These are phyloP conservation scores for Eremothecium sinecaudum DNA, from an alignment of 1,139 yeast species.

Conservation along the genomic window DNA sequence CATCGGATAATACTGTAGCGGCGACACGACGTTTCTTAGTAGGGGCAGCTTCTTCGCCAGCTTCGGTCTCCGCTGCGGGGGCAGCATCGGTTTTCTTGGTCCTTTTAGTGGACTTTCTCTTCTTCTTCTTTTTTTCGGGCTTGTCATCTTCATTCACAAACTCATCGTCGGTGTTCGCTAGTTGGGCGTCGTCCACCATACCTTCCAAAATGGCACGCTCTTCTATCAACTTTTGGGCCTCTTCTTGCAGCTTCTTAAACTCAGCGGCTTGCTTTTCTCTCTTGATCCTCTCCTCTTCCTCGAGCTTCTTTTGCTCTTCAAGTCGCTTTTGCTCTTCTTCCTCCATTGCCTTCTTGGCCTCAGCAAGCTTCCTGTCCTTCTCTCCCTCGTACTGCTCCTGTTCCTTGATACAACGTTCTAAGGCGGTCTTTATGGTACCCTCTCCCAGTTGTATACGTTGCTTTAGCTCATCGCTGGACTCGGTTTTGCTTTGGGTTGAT, in stretches of 20 bases:
- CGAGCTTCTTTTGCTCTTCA: slow-evolving; percentile 41
- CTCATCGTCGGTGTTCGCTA: slow-evolving; percentile 9
- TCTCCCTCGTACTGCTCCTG: slow-evolving; percentile 60
- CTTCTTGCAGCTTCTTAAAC: slow-evolving; percentile 63
- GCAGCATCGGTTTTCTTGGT: slow-evolving; percentile 10
- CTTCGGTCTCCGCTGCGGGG: slow-evolving; percentile 12
- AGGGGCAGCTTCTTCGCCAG: slow-evolving; percentile 20
- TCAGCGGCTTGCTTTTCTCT: slow-evolving; percentile 44
- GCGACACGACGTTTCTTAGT: slow-evolving; percentile 17
- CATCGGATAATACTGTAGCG: slow-evolving; percentile 15
- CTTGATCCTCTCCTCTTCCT: slow-evolving; percentile 39
- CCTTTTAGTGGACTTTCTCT: slow-evolving; percentile 20
- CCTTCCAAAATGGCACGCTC: slow-evolving; percentile 32
- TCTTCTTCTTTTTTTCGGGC: slow-evolving; percentile 17
- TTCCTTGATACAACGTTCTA: slow-evolving; percentile 60
- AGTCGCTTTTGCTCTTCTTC: slow-evolving; percentile 48
- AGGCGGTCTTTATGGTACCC: slow-evolving; percentile 61
- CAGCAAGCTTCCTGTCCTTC: slow-evolving; percentile 53
- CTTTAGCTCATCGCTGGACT: slow-evolving; percentile 64
- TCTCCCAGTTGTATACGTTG: slow-evolving; percentile 81
- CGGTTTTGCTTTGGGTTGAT: slow-evolving; percentile 53
- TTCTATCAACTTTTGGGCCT: slow-evolving; percentile 52
- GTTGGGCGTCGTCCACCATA: slow-evolving; percentile 20
- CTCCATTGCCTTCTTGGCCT: slow-evolving; percentile 40
- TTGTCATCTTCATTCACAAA: slow-evolving; percentile 18